phyloP scores from a whole-genome alignment of 2,329 filamentous ascomycete species.

The Aaosphaeria arxii region DNA sequence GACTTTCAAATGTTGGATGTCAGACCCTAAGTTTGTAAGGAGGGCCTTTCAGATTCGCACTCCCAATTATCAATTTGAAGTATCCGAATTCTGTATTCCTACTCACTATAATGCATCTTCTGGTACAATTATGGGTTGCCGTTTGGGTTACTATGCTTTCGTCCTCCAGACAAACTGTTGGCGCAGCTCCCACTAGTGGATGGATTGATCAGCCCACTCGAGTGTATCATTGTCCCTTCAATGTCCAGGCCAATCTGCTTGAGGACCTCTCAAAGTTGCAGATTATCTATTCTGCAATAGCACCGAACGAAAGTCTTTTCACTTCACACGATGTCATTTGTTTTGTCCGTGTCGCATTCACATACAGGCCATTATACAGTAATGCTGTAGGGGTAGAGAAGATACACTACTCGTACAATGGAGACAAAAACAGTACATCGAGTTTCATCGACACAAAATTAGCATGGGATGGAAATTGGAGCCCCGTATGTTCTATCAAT shows the following conservation, averaged over 20 bases:
- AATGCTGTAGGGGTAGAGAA: neutral
- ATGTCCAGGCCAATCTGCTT: neutral
- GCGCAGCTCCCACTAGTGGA: neutral
- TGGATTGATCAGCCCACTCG: neutral
- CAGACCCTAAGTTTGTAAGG: too few relatives aligned
- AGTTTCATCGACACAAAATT: neutral
- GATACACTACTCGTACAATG: neutral
- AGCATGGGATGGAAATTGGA: neutral
- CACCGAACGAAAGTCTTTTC: neutral
- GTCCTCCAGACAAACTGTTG: too few relatives aligned
- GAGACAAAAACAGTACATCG: neutral
- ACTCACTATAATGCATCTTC: too few relatives aligned
- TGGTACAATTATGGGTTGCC: too few relatives aligned
- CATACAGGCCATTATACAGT: neutral
- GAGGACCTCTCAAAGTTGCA: neutral
- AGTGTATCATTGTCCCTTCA: neutral
- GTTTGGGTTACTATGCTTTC: too few relatives aligned
- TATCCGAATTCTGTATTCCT: too few relatives aligned
- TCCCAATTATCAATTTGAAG: too few relatives aligned
- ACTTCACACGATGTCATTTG: neutral
- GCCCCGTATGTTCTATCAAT: neutral
- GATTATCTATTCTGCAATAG: neutral
- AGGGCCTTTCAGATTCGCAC: too few relatives aligned
- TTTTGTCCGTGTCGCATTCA: neutral
- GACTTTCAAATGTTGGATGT: too few relatives aligned